Evolutionary conservation across 75 land plant species (phyloP).

Genomic region (Gnetum montanum): DNA sequence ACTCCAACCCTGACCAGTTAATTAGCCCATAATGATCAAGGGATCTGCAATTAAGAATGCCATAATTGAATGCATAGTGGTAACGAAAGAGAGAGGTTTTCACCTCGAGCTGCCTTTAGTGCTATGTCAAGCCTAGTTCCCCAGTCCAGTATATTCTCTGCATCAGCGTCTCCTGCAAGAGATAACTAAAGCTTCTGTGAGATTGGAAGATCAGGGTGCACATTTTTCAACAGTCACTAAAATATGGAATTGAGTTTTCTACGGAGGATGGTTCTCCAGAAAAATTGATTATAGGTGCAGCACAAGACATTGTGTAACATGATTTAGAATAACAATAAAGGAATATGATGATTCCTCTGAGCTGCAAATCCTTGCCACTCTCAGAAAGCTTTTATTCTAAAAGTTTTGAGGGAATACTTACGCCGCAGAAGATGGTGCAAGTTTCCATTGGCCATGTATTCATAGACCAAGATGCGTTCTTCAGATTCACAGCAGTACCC

Average conservation of each 20-base stretch:
- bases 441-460: conserved; percentile 82
- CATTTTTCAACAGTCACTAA: too few species aligned
- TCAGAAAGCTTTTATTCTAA: too few species aligned
- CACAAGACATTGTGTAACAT: background rate
- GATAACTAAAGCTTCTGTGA: too few species aligned
- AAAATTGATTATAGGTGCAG: background rate
- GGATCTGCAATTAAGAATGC: background rate
- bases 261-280: background rate
- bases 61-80: conserved; percentile 1
- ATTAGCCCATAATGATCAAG: too few species aligned
- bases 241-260: too few species aligned
- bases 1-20: conserved; percentile 34
- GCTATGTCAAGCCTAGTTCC: conserved; percentile 31
- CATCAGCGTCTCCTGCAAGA: background rate
- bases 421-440: conserved; percentile 59
- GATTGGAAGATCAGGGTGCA: background rate
- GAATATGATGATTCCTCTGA: too few species aligned
- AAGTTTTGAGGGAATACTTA: too few species aligned
- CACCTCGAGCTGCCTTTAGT: conserved; percentile 38
- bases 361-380: too few species aligned
- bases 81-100: background rate
- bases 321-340: too few species aligned
- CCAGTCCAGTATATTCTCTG: conserved; percentile 15
- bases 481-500: conserved; percentile 75
- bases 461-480: conserved; percentile 73